Base-by-base conservation (phyloP, 2,329 filamentous ascomycete genomes). In the Ilyonectria robusta region DNA sequence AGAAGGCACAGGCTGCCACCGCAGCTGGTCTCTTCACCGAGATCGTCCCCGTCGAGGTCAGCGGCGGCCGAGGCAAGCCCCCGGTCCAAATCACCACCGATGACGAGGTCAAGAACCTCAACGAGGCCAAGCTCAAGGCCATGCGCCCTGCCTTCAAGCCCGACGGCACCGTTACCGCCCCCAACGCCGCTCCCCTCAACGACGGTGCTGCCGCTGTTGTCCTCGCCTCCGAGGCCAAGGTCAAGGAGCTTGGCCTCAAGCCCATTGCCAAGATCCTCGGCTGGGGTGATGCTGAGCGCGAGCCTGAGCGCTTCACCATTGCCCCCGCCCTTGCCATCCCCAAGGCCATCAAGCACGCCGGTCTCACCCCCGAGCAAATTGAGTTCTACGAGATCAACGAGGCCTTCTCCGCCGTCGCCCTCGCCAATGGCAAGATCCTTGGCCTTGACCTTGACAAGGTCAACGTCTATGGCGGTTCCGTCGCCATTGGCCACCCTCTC, bases 321-420 rank as follows among this genome's bases (percentile, higher is more conserved):
- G 93, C 96, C 9, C 96, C 96, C 10, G 89, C 96, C 21, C 89
- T 98, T 63, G 96, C 96, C 72, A 97, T 99, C 76, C 96, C 96
- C 81, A 99, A 98, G 88, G 96, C 96, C 65, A 89, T 99, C 78
- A 94, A 95, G 88, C 95, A 99, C 84, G 96, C 96, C 68, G 93
- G 93, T 70, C 84, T 99, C 69, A 88, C 90, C 64, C 88, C 91
- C 74, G 89, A 92, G 70, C 87, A 93, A 66, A 88, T 99, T 65
- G 95, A 98, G 78, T 96, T 91, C 75, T 99, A 96, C 82, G 96
- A 99, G 87, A 98, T 99, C 87, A 99, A 99, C 87, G 96, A 99
- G 87, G 96, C 96, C 47, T 99, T 99, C 87, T 96, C 93, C 70
- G 96, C 97, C 56, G 96, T 99, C 70, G 94, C 96, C 44, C 88